A percentile compares a stretch with the other conserved stretches of the same genome.
phyloP scores from a whole-genome alignment of 2,329 filamentous ascomycete genomes.

The Penicillium corylophilum region DNA sequence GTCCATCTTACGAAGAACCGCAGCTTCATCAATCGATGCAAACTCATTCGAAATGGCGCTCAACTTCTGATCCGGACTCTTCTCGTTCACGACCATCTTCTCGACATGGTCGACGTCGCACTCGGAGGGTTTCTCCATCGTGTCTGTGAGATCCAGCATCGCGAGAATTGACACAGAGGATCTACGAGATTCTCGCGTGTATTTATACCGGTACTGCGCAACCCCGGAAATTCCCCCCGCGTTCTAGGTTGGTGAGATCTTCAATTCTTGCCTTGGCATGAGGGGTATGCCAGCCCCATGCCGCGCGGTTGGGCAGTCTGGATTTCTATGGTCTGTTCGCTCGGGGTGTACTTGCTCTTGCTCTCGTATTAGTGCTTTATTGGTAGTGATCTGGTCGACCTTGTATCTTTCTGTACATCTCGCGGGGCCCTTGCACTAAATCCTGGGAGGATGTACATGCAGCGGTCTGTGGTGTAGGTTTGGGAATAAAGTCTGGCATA shows the following conservation, averaged over 20 bases:
- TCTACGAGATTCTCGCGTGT: neutral
- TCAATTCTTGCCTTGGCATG: neutral
- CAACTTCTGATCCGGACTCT: slow-evolving; percentile 5
- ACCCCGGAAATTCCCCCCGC: neutral
- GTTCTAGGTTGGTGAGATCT: neutral
- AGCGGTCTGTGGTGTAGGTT: neutral
- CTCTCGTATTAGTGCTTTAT: too few relatives aligned
- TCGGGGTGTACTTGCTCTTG: neutral
- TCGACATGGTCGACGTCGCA: neutral
- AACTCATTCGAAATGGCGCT: slow-evolving; percentile 3
- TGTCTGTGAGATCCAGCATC: neutral
- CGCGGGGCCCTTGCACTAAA: neutral
- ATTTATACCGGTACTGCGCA: neutral
- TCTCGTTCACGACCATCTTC: neutral
- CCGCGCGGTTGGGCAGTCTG: neutral
- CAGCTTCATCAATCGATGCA: slow-evolving; percentile 18
- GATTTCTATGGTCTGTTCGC: neutral
- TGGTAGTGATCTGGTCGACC: neutral
- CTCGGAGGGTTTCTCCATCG: neutral
- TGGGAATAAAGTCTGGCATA: neutral
- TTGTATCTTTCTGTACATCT: neutral
- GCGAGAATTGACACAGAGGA: neutral
- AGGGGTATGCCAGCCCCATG: neutral
- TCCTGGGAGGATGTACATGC: neutral
- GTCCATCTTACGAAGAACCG: slow-evolving; percentile 30